phyloP scores from a whole-genome alignment of 768 basidiomycete genomes.

The Podaxis sp. region DNA sequence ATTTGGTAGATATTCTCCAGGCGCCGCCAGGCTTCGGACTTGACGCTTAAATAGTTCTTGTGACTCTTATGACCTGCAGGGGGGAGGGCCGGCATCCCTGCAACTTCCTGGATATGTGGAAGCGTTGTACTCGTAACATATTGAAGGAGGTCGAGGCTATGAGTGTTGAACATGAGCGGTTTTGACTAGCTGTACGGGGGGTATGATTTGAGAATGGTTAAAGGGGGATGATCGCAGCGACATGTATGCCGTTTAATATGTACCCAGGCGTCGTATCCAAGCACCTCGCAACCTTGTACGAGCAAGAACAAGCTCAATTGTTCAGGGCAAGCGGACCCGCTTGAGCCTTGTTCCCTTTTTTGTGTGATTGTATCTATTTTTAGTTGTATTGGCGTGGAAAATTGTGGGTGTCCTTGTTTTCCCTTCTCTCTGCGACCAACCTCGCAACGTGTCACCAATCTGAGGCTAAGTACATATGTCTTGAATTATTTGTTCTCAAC shows the following conservation, averaged over 20 bases:
- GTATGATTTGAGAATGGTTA: background rate
- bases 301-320: background rate
- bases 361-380: background rate
- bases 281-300: background rate
- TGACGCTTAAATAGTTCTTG: conserved; percentile 39
- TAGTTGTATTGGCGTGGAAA: background rate
- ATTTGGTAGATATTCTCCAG: conserved; percentile 50
- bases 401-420: background rate
- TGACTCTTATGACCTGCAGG: conserved; percentile 46
- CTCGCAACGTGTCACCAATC: no score
- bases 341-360: background rate
- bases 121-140: conserved; percentile 49
- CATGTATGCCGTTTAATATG: conserved; percentile 2
- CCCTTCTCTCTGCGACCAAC: no score
- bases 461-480: no score
- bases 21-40: conserved; percentile 48
- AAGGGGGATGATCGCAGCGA: background rate
- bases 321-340: background rate
- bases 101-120: conserved; percentile 36
- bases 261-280: background rate
- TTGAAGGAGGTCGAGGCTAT: conserved; percentile 41
- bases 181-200: background rate
- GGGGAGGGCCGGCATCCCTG: conserved; percentile 32
- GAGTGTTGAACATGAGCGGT: conserved; percentile 24
- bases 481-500: no score